A percentile compares a stretch with the other conserved stretches of the same genome.
phyloP scores from a whole-genome alignment of 495 filamentous ascomycete species.

The Achaetomiella virescens region DNA sequence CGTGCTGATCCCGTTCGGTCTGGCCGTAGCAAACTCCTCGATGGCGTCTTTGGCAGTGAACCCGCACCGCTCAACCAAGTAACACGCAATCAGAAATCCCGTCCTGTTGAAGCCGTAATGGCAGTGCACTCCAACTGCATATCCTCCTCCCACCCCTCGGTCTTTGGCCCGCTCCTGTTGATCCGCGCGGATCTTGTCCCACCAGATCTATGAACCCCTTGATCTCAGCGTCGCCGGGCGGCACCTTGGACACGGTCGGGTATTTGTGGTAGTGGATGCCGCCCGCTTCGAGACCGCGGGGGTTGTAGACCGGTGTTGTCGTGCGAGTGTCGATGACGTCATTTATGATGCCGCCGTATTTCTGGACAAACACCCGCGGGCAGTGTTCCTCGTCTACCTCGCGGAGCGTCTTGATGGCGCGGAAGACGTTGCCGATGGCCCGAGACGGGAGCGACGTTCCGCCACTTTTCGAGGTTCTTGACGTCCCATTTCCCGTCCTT shows the following conservation, averaged over 20 bases:
- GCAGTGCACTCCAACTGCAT: slow-evolving; percentile 77
- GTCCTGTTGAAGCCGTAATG: slow-evolving; percentile 94
- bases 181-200: slow-evolving; percentile 57
- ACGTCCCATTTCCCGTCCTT: slow-evolving; percentile 95
- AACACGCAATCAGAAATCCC: slow-evolving; percentile 85
- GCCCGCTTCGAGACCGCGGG: slow-evolving; percentile 61
- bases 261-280: slow-evolving; percentile 82
- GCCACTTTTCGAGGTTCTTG: slow-evolving; percentile 93
- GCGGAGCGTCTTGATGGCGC: slow-evolving; percentile 81
- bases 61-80: slow-evolving; percentile 74
- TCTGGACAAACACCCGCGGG: slow-evolving; percentile 63
- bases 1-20: slow-evolving; percentile 83
- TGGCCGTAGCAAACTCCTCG: slow-evolving; percentile 63
- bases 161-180: slow-evolving; percentile 35
- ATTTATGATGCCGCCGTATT: slow-evolving; percentile 58
- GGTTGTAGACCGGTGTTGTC: slow-evolving; percentile 80
- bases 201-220: slow-evolving; percentile 70
- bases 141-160: slow-evolving; percentile 36
- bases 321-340: slow-evolving; percentile 80
- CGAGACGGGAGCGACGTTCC: slow-evolving; percentile 69
- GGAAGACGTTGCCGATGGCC: slow-evolving; percentile 70
- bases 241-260: slow-evolving; percentile 87
- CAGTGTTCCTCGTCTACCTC: slow-evolving; percentile 80
- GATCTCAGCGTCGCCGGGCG: slow-evolving; percentile 71
- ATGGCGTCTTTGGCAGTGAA: slow-evolving; percentile 72